A percentile compares a stretch with the other conserved stretches of the same genome.
phyloP scores from a whole-genome alignment of 352 stramenopile species.

The Phytophthora europaea region DNA sequence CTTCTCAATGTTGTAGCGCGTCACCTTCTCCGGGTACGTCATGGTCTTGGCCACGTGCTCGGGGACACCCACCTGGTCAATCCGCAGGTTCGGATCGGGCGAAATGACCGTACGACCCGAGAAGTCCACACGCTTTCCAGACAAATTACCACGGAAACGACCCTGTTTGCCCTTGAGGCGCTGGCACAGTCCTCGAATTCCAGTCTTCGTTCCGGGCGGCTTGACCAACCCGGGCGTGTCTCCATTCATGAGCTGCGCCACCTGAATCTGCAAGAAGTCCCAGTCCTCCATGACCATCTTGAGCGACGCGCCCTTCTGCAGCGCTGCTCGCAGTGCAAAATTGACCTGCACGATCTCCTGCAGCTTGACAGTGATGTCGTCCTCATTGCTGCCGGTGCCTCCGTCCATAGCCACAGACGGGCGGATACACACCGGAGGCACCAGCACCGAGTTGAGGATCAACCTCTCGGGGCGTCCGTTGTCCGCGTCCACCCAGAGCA shows the following conservation, averaged over 20 bases:
- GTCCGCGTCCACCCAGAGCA: slow-evolving; percentile 97
- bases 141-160: slow-evolving; percentile 99
- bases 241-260: slow-evolving; percentile 99
- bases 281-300: slow-evolving; percentile 99
- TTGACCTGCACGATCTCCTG: slow-evolving; percentile 99
- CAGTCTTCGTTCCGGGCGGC: slow-evolving; percentile 93
- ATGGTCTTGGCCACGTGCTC: slow-evolving; percentile 97
- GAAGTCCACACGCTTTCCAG: slow-evolving; percentile 99
- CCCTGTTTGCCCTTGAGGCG: slow-evolving; percentile 98
- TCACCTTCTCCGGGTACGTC: slow-evolving; percentile 99
- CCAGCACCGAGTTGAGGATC: slow-evolving; percentile 97
- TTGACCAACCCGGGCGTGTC: slow-evolving; percentile 98
- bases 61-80: slow-evolving; percentile 96
- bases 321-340: slow-evolving; percentile 93
- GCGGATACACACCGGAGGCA: slow-evolving; percentile 99
- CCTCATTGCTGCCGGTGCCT: slow-evolving; percentile 96
- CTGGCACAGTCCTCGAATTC: slow-evolving; percentile 98
- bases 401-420: slow-evolving; percentile 99
- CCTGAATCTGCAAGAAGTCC: slow-evolving; percentile 98
- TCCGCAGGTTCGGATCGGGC: slow-evolving; percentile 98
- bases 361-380: slow-evolving; percentile 99
- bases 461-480: slow-evolving; percentile 98
- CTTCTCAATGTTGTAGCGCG: slow-evolving; percentile 98
- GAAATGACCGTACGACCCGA: slow-evolving; percentile 99
- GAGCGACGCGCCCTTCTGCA: slow-evolving; percentile 96